Base-by-base conservation (phyloP, 2,329 filamentous ascomycete species). In the Colletotrichum nymphaeae region DNA sequence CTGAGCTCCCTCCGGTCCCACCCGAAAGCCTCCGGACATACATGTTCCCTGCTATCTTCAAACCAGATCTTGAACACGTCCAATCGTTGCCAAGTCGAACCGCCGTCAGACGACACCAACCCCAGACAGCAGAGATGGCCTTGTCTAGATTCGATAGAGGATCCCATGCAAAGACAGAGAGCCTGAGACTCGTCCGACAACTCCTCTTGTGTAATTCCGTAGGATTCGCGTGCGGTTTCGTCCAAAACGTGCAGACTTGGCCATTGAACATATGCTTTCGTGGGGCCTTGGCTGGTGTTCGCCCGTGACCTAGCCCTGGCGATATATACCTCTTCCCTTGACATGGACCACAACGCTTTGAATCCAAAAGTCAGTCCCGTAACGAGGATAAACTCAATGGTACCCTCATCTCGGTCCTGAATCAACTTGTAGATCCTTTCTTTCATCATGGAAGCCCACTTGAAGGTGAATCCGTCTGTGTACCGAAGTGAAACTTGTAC, bases 101-200 rank as follows among this genome's bases (percentile, higher is more conserved):
- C 55, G 55, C 26, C 26, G n/a, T 57, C 55, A 2, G 11, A 16
- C 16, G 55, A 57, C 26, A 28, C 55, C 55, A 57, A 12, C 2
- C 14, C 26, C 3, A 30, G 37, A 19, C 37, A 42, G 3, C 1
- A 3, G 2, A 42, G 16, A 7, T 7, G 16, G 7, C 14, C 37
- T 0, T 42, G 1, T 42, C 3, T 2, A 14, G 0, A 2, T 2
- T 3, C 1, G 37, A 42, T 1, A 7, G 4, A 14, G 14, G 37
- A 42, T 1, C 37, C 1, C 16, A 26, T 26, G 14, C 55, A 57
- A 2, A 22, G 26, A 9, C 14, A 22, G 4, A 26, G 26, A 9
- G 37, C 55, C 14, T 9, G n/a, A 28, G 55, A 30, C n/a, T 57
- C 55, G 14, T 57, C 6, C 6, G 14, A 7, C 55, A 53, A 24